These are phyloP conservation scores for Prosopis cineraria DNA, from an alignment of 306 rosid genomes.

Conservation along the genomic window DNA sequence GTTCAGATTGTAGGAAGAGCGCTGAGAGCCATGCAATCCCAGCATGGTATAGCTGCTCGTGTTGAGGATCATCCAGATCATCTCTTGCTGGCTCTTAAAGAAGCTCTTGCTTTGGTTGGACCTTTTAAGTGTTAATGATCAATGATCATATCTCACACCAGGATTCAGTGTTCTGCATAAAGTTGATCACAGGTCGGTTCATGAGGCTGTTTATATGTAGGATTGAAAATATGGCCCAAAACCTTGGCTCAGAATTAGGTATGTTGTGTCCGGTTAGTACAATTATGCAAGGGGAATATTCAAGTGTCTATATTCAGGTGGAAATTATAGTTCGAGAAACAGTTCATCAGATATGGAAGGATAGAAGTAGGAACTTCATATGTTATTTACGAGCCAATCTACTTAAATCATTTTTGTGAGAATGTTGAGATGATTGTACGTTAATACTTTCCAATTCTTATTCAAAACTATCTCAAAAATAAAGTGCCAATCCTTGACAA, in stretches of 20 bases:
- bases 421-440: too few species aligned
- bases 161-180: neutral
- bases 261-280: neutral
- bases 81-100: constrained; percentile 71
- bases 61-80: constrained; percentile 68
- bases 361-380: neutral
- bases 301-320: neutral
- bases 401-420: neutral
- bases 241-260: neutral
- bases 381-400: neutral
- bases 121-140: constrained; percentile 55
- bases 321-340: neutral
- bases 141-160: neutral
- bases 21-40: constrained; percentile 66
- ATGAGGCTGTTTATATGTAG: neutral
- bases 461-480: too few species aligned
- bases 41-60: constrained; percentile 45
- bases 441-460: too few species aligned
- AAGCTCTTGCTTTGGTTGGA: constrained; percentile 80
- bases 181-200: neutral
- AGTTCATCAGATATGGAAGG: neutral
- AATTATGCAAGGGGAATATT: neutral
- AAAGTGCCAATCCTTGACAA: neutral
- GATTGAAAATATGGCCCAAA: neutral
- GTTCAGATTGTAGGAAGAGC: constrained; percentile 82